Percentiles rank a stretch among this genome's conserved stretches.
Conservation (phyloP, 352 stramenopile species). For the Peronosclerospora sorghi region DNA sequence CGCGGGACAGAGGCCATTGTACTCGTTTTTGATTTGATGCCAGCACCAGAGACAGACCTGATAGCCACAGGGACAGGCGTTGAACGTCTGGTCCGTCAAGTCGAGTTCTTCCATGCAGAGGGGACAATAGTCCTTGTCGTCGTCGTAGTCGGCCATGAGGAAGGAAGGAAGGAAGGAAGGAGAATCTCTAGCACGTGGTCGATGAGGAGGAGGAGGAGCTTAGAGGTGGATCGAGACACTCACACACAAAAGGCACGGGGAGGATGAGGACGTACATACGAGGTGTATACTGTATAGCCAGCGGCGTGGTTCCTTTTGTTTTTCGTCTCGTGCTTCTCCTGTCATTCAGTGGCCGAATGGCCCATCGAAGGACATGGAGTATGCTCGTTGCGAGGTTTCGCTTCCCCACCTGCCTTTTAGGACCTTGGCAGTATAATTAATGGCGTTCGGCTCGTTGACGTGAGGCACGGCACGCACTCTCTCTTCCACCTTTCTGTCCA, state of each 20-base stretch:
- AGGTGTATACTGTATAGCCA: background rate
- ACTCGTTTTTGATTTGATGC: slow-evolving; percentile 98
- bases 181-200: background rate
- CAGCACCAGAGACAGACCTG: slow-evolving; percentile 99
- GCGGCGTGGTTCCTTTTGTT: slow-evolving; percentile 1
- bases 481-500: slow-evolving; percentile 6
- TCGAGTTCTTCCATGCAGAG: slow-evolving; percentile 98
- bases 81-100: slow-evolving; percentile 97
- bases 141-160: slow-evolving; percentile 51
- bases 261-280: background rate
- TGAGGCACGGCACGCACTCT: too few relatives aligned
- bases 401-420: too few relatives aligned
- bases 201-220: background rate
- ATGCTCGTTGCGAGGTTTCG: background rate
- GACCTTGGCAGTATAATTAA: too few relatives aligned
- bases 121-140: slow-evolving; percentile 89
- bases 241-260: background rate
- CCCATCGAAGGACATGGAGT: background rate
- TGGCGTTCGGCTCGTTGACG: too few relatives aligned
- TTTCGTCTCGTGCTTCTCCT: slow-evolving; percentile 29
- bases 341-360: slow-evolving; percentile 12
- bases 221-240: background rate
- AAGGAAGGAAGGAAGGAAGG: background rate
- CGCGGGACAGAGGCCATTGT: slow-evolving; percentile 95
- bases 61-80: slow-evolving; percentile 98